These are phyloP conservation scores for Hyphopichia pseudoburtonii DNA, from an alignment of 1,139 yeast genomes.

Conservation along the genomic window DNA sequence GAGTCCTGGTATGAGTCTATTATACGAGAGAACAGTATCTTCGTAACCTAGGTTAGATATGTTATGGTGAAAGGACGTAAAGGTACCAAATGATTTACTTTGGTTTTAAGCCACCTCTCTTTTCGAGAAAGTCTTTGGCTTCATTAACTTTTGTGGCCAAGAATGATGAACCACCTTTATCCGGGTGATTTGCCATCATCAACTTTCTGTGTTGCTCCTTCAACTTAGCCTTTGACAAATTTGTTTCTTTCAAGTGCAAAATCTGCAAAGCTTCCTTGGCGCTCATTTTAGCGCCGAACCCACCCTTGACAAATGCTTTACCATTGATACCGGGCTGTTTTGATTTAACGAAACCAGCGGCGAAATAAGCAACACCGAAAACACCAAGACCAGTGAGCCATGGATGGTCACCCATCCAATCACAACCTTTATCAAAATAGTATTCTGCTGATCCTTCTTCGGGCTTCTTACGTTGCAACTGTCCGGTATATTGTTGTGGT, in stretches of 20 bases:
- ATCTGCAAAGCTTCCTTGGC: slow-evolving; percentile 90
- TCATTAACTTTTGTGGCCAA: slow-evolving; percentile 96
- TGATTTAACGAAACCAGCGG: slow-evolving; percentile 69
- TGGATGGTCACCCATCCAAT: slow-evolving; percentile 76
- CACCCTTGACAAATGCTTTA: slow-evolving; percentile 76
- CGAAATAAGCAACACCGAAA: slow-evolving; percentile 61
- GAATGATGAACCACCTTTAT: slow-evolving; percentile 95
- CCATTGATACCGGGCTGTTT: slow-evolving; percentile 74
- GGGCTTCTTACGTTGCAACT: slow-evolving; percentile 42
- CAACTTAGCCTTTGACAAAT: slow-evolving; percentile 70
- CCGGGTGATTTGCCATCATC: slow-evolving; percentile 96
- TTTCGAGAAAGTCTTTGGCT: slow-evolving; percentile 91
- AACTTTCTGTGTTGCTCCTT: slow-evolving; percentile 87
- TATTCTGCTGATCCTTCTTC: slow-evolving; percentile 56
- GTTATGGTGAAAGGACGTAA: neutral
- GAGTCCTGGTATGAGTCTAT: too few species aligned
- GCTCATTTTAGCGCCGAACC: slow-evolving; percentile 87
- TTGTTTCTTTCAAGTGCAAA: slow-evolving; percentile 77
- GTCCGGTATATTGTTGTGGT: slow-evolving; percentile 34
- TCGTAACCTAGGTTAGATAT: neutral
- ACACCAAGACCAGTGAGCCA: slow-evolving; percentile 71
- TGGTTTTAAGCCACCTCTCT: slow-evolving; percentile 64
- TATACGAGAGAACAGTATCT: too few species aligned
- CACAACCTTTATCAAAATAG: slow-evolving; percentile 65
- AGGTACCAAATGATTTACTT: slow-evolving; percentile 19